Conservation (phyloP, 441 rosid genomes). For the Jatropha multifida region DNA sequence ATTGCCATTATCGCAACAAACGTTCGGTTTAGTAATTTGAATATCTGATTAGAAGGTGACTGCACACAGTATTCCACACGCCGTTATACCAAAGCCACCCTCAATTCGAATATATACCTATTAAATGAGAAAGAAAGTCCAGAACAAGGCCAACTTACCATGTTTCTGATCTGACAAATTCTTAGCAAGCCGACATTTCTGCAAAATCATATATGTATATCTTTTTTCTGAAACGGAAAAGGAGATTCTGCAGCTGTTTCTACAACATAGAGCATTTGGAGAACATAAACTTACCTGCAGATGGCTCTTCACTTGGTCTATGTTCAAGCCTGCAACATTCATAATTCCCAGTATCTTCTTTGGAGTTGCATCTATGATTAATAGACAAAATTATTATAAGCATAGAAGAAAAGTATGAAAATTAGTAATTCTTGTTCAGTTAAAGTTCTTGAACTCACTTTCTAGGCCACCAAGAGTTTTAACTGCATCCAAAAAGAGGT, state of each 20-base stretch:
- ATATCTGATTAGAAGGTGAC: no score
- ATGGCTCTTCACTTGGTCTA: conserved; percentile 46
- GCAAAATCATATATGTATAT: conserved; percentile 10
- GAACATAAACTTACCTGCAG: conserved; percentile 31
- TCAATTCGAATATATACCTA: no score
- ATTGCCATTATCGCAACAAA: no score
- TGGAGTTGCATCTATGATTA: conserved; percentile 38
- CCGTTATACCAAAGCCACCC: no score
- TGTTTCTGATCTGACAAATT: conserved; percentile 22
- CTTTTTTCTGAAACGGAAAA: neutral
- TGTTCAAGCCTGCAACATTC: conserved; percentile 34
- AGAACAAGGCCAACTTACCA: conserved; percentile 16
- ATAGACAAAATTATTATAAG: neutral
- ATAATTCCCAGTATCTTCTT: conserved; percentile 34
- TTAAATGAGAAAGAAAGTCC: no score
- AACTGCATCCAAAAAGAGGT: conserved; percentile 39
- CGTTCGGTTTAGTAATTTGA: no score
- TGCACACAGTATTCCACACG: no score
- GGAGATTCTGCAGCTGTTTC: neutral
- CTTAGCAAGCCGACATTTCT: conserved; percentile 38
- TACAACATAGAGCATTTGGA: neutral
- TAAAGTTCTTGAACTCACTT: conserved; percentile 24
- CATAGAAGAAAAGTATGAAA: neutral
- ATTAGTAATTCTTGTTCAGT: neutral
- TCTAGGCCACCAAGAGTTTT: conserved; percentile 44